Evolutionary conservation across 208 protist genomes (phyloP).

Genomic region (Trichomonas tenax): DNA sequence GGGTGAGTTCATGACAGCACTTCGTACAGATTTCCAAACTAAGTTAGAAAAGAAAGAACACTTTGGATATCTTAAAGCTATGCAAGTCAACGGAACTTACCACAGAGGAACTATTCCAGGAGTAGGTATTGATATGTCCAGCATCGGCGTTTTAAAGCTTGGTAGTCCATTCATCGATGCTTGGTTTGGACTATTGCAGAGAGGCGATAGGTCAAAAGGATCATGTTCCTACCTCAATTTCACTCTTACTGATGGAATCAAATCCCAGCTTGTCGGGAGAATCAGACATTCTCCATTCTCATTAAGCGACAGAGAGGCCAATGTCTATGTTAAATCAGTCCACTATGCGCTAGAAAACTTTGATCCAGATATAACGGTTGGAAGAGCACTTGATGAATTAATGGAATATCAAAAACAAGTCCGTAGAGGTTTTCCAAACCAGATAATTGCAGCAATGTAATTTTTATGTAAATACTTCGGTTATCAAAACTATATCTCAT

Average conservation of each 20-base stretch:
- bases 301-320: not conserved
- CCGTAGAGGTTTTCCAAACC: not conserved
- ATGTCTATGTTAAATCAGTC: not conserved
- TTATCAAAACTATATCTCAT: no score
- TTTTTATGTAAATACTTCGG: no score
- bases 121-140: not conserved
- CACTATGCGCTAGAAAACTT: not conserved
- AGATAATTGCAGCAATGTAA: not conserved
- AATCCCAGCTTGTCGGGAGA: not conserved
- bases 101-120: not conserved
- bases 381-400: not conserved
- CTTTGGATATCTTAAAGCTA: not conserved
- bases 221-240: not conserved
- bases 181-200: not conserved
- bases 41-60: not conserved
- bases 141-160: not conserved
- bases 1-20: not conserved
- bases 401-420: not conserved
- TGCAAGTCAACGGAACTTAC: not conserved
- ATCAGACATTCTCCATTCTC: not conserved
- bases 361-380: not conserved
- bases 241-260: not conserved
- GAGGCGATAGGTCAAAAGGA: not conserved
- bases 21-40: not conserved
- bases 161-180: not conserved